Percentiles rank a stretch among this genome's conserved stretches.
Evolutionary conservation across 2,329 filamentous ascomycete species (phyloP).

Genomic region (Elsinoe ampelina): DNA sequence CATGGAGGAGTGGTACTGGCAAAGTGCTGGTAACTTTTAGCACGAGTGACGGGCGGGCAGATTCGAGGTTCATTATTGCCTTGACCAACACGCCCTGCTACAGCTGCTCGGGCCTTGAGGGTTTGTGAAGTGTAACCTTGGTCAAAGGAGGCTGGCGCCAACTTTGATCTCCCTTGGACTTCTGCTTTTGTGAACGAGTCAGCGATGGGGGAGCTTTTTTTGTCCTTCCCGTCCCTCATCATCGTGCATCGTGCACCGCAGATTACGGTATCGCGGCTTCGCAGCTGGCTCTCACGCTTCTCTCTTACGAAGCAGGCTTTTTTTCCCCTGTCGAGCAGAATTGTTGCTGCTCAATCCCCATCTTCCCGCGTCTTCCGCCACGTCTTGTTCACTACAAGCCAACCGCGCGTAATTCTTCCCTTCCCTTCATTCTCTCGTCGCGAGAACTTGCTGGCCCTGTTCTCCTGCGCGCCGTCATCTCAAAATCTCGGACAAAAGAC

Average conservation of each 20-base stretch:
- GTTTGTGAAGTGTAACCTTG: background rate
- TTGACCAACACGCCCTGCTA: background rate
- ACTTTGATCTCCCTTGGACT: too few relatives aligned
- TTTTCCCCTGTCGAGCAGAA: too few relatives aligned
- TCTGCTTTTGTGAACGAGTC: background rate
- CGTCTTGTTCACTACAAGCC: background rate
- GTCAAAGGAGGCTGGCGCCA: too few relatives aligned
- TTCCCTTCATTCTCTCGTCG: background rate
- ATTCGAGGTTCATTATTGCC: background rate
- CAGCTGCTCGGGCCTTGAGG: background rate
- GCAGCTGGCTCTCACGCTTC: too few relatives aligned
- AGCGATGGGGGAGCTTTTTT: constrained; percentile 3
- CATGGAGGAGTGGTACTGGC: background rate
- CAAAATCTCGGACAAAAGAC: background rate
- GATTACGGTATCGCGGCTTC: background rate
- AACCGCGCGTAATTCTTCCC: background rate
- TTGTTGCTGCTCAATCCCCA: background rate
- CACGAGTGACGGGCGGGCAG: background rate
- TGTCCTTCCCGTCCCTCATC: background rate
- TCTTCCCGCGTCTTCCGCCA: constrained; percentile 10
- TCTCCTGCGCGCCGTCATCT: background rate
- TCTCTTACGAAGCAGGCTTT: background rate
- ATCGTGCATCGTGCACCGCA: background rate
- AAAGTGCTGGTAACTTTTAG: too few relatives aligned
- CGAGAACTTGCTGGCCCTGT: constrained; percentile 3